These are phyloP conservation scores for Suillus discolor DNA, from an alignment of 768 basidiomycete species.

Conservation along the genomic window DNA sequence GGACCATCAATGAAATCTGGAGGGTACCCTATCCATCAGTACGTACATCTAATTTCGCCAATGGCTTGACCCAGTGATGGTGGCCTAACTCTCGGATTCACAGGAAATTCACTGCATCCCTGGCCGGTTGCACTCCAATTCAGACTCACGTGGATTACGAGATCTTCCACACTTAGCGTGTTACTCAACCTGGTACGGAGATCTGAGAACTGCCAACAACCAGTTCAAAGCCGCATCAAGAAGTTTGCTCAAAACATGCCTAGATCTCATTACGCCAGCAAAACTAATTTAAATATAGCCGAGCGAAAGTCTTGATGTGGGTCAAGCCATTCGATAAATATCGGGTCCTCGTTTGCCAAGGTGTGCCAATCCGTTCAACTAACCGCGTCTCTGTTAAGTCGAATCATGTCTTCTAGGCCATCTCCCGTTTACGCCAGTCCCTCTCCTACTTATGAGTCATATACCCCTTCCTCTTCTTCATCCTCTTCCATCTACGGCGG, in stretches of 20 bases:
- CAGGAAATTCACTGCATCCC: conserved; percentile 6
- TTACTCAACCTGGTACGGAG: conserved; percentile 16
- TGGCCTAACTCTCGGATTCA: conserved; percentile 2
- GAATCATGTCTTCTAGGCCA: conserved; percentile 29
- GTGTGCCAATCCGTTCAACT: conserved; percentile 8
- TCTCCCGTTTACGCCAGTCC: conserved; percentile 30
- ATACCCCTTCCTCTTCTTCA: conserved; percentile 12
- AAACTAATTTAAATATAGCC: conserved; percentile 25
- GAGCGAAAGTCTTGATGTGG: conserved; percentile 21
- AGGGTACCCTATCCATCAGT: background rate
- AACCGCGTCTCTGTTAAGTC: conserved; percentile 5
- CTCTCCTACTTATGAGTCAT: conserved; percentile 31
- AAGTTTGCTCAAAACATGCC: conserved; percentile 15
- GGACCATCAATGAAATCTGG: background rate
- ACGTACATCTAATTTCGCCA: background rate
- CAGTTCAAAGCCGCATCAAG: conserved; percentile 26
- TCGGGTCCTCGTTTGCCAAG: conserved; percentile 7
- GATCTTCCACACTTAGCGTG: conserved; percentile 23
- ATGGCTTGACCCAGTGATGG: conserved; percentile 5
- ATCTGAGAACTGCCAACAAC: conserved; percentile 3
- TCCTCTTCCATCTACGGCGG: conserved; percentile 30
- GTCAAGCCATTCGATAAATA: conserved; percentile 30
- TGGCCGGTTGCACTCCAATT: conserved; percentile 5
- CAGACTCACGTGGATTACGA: conserved; percentile 6
- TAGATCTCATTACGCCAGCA: conserved; percentile 9